A percentile compares a stretch with the other conserved stretches of the same genome.
Conservation (phyloP, 306 rosid genomes). For the Nissolia schottii region DNA sequence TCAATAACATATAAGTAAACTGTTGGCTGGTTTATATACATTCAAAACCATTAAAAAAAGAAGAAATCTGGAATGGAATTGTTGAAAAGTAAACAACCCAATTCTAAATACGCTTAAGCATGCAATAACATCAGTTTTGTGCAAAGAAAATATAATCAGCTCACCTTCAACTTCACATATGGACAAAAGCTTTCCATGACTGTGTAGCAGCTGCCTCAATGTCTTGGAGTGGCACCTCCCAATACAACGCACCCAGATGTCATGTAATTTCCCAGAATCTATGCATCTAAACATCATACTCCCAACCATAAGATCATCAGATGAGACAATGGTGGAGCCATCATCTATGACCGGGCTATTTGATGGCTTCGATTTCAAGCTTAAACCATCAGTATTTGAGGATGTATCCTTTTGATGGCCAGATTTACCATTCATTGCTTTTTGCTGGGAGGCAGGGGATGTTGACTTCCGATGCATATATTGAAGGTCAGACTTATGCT, state of each 20-base stretch:
- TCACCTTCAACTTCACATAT: constrained; percentile 87
- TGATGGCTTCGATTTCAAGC: constrained; percentile 47
- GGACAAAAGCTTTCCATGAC: constrained; percentile 90
- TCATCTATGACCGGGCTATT: constrained; percentile 45
- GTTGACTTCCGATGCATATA: constrained; percentile 49
- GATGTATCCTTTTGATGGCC: constrained; percentile 39
- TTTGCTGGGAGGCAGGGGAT: constrained; percentile 48
- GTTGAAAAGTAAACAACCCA: background rate
- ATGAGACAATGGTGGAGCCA: constrained; percentile 51
- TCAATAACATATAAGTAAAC: background rate
- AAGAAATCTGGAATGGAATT: background rate
- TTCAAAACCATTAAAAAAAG: background rate
- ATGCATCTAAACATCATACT: constrained; percentile 56
- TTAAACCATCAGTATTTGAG: constrained; percentile 39
- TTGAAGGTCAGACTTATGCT: constrained; percentile 51
- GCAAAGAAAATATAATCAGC: constrained; percentile 24
- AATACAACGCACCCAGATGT: constrained; percentile 77
- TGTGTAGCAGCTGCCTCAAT: constrained; percentile 70
- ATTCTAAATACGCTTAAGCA: background rate
- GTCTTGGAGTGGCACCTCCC: constrained; percentile 92
- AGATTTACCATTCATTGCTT: constrained; percentile 39
- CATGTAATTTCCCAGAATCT: constrained; percentile 59
- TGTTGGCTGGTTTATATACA: background rate
- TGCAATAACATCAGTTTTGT: background rate
- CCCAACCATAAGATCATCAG: constrained; percentile 48